phyloP scores from a whole-genome alignment of 768 basidiomycete genomes.

The Trametes villosa region DNA sequence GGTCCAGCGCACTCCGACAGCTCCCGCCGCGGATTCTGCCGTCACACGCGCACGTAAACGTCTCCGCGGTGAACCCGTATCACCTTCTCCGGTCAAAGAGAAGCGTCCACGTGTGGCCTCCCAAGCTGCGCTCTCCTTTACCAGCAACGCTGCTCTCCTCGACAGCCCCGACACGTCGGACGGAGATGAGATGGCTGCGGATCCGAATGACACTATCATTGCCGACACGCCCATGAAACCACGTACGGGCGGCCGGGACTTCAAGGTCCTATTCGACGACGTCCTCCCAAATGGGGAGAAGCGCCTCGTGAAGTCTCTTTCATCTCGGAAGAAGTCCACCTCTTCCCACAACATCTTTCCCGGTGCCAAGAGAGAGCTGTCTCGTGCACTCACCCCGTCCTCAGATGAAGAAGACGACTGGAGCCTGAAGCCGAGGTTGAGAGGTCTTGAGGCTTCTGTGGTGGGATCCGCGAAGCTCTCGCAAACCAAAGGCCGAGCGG shows the following conservation, averaged over 20 bases:
- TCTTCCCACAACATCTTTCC: conserved; percentile 11
- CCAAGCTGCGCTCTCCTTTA: conserved; percentile 44
- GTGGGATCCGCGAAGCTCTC: neutral
- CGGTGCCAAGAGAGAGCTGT: conserved; percentile 15
- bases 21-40: conserved; percentile 42
- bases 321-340: conserved; percentile 10
- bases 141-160: conserved; percentile 36
- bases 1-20: conserved; percentile 17
- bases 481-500: conserved; percentile 4
- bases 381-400: conserved; percentile 28
- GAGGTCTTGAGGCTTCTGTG: conserved; percentile 21
- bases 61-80: conserved; percentile 80
- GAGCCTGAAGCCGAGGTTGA: conserved; percentile 25
- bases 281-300: conserved; percentile 18
- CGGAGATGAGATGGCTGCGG: conserved; percentile 33
- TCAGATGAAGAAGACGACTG: conserved; percentile 30
- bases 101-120: conserved; percentile 65
- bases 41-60: conserved; percentile 78
- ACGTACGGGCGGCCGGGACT: conserved; percentile 58
- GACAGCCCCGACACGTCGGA: conserved; percentile 42
- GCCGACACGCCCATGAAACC: conserved; percentile 75
- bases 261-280: conserved; percentile 70
- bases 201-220: conserved; percentile 52
- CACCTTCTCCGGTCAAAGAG: conserved; percentile 79
- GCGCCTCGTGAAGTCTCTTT: conserved; percentile 9